Evolutionary conservation across 2,329 filamentous ascomycete genomes (phyloP), one percentile per base, ranked within the genome.

Genomic region (Fusarium abutilonis): DNA sequence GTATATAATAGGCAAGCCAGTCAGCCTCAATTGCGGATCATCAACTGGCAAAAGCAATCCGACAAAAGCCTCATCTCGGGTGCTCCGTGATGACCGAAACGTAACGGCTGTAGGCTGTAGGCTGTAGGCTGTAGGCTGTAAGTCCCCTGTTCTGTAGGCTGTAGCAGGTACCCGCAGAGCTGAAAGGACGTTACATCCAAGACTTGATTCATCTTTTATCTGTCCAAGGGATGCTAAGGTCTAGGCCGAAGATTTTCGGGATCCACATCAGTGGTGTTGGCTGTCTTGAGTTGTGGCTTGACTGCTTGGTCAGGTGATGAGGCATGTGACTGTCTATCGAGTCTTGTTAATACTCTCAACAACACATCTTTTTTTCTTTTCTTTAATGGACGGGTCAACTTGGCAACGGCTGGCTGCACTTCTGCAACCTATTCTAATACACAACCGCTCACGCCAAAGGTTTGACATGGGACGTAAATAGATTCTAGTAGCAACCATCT

Each of bases 181-280:
- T 70, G 64, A 69, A 68, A 62, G 61, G 44, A 48, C 44, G 66
- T 61, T 68, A 43, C 61, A 62, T 69, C 45, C 21, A 51, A 63
- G 50, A 60, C 34, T 56, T 56, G 56, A n/a, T 19, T 19, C 19
- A 19, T 19, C 19, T 19, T 3, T 19, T 52, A 41, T 39, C 41
- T 32, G 48, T 63, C 41, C 53, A 60, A 49, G 39, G 50, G 55
- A 65, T 60, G 44, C 54, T 14, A 19, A 56, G 56, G 52, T 35
- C 34, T 32, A 47, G 50, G 41, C 66, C 66, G 68, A 70, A 64
- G 50, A 60, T 44, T 60, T 67, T 70, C 64, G 66, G 67, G 57
- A 35, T 61, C 63, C 60, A 65, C 57, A 55, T 52, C 13, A 32
- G 19, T 36, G 51, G n/a, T n/a, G 41, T 17, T 9, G 31, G 21